A percentile compares a stretch with the other conserved stretches of the same genome.
These are phyloP conservation scores for Intubia oerlemansii DNA, from an alignment of 2,329 filamentous ascomycete genomes.

Conservation along the genomic window DNA sequence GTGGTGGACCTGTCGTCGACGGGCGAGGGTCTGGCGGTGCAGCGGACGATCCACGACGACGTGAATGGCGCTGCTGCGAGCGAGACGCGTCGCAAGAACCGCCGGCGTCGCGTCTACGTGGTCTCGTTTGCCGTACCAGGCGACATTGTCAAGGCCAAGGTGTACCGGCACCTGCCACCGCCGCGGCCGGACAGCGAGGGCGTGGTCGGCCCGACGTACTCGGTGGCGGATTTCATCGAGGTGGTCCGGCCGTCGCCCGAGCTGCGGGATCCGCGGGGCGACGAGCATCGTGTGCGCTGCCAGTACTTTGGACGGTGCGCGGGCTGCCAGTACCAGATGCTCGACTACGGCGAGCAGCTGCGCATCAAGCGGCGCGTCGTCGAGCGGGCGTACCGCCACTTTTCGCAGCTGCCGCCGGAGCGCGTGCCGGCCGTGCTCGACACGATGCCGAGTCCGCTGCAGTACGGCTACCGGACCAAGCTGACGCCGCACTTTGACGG, in stretches of 20 bases:
- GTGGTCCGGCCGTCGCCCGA: constrained; percentile 43
- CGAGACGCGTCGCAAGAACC: constrained; percentile 20
- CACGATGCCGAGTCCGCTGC: constrained; percentile 74
- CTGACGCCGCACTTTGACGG: constrained; percentile 90
- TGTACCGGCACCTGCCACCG: constrained; percentile 47
- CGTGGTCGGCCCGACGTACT: constrained; percentile 31
- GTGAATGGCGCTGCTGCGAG: neutral
- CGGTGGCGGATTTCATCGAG: constrained; percentile 62
- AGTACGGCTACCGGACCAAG: constrained; percentile 92
- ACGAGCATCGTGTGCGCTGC: constrained; percentile 59
- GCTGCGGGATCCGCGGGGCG: constrained; percentile 32
- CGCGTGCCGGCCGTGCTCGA: constrained; percentile 56
- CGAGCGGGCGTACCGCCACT: constrained; percentile 80
- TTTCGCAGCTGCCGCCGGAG: constrained; percentile 60
- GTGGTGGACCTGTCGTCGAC: constrained; percentile 72
- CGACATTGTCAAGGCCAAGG: constrained; percentile 58
- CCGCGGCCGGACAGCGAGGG: constrained; percentile 14
- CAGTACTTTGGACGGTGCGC: constrained; percentile 74
- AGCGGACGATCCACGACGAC: neutral
- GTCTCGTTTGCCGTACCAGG: constrained; percentile 80
- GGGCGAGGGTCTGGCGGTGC: constrained; percentile 66
- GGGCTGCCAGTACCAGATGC: constrained; percentile 95
- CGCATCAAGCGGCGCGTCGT: constrained; percentile 67
- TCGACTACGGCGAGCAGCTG: constrained; percentile 73
- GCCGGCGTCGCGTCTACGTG: constrained; percentile 44